Percentiles rank a stretch among this genome's conserved stretches.
These are phyloP conservation scores for Pseudogymnoascus sp. DNA, from an alignment of 2,329 filamentous ascomycete genomes.

Conservation along the genomic window DNA sequence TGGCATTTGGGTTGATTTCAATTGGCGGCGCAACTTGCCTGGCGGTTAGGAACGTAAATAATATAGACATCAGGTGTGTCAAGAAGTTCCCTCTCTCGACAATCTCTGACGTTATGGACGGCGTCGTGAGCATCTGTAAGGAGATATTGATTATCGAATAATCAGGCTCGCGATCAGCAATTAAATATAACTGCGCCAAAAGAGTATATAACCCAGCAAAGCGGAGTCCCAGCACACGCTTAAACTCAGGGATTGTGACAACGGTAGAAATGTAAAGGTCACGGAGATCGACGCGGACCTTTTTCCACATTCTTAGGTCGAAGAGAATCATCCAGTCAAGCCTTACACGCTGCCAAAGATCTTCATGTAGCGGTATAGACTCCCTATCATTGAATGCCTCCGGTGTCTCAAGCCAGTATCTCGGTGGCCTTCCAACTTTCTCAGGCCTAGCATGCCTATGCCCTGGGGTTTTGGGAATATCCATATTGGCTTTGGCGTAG, in stretches of 20 bases:
- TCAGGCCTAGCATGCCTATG: constrained; percentile 27
- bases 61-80: constrained; percentile 87
- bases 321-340: constrained; percentile 93
- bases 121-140: constrained; percentile 90
- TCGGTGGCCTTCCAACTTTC: constrained; percentile 42
- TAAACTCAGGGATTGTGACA: constrained; percentile 92
- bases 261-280: constrained; percentile 95
- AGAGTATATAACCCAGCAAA: constrained; percentile 93
- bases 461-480: constrained; percentile 76
- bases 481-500: constrained; percentile 56
- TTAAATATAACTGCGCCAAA: constrained; percentile 86
- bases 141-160: constrained; percentile 98
- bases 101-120: constrained; percentile 92
- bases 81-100: constrained; percentile 93
- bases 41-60: constrained; percentile 95
- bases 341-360: constrained; percentile 80
- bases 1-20: constrained; percentile 77
- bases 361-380: constrained; percentile 65
- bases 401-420: constrained; percentile 82
- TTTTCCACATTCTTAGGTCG: constrained; percentile 94
- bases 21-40: constrained; percentile 91
- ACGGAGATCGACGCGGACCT: constrained; percentile 78
- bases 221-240: constrained; percentile 83
- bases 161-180: constrained; percentile 91
- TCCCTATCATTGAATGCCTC: constrained; percentile 55